A percentile compares a stretch with the other conserved stretches of the same genome.
Conservation (phyloP, 2,329 filamentous ascomycete genomes). For the Cladosporium sphaerospermum region DNA sequence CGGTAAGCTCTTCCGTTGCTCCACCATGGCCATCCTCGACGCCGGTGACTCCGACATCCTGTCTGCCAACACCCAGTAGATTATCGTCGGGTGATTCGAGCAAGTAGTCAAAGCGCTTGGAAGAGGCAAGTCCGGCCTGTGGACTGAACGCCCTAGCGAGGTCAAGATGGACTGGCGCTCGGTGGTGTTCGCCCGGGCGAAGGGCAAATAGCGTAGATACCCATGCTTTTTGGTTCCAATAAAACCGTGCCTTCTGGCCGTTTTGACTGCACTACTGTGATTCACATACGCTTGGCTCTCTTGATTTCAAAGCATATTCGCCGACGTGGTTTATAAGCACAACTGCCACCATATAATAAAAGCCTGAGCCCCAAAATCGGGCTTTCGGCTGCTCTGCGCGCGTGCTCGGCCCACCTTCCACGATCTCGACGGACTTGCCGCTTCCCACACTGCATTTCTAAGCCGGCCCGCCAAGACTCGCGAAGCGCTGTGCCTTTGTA, state of each 20-base stretch:
- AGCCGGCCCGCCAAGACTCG: too few species aligned
- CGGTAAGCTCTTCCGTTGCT: constrained; percentile 98
- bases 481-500: constrained; percentile 4
- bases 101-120: constrained; percentile 10
- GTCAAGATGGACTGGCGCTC: constrained; percentile 6
- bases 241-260: constrained; percentile 7
- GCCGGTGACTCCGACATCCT: constrained; percentile 54
- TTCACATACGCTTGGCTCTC: too few species aligned
- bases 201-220: constrained; percentile 10
- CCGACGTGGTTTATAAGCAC: too few species aligned
- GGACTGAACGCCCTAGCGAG: constrained; percentile 3
- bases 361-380: too few species aligned
- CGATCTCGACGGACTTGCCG: too few species aligned
- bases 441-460: too few species aligned
- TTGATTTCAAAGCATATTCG: too few species aligned
- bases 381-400: too few species aligned
- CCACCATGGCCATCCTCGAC: constrained; percentile 46
- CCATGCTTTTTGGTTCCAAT: constrained; percentile 8
- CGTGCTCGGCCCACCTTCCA: too few species aligned
- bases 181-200: constrained; percentile 4
- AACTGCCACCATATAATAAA: too few species aligned
- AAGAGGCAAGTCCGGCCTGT: constrained; percentile 1
- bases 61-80: constrained; percentile 55
- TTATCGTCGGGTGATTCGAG: constrained; percentile 7
- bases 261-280: constrained; percentile 1